Evolutionary conservation across 441 rosid species (phyloP).

Genomic region (Jatropha podagrica): DNA sequence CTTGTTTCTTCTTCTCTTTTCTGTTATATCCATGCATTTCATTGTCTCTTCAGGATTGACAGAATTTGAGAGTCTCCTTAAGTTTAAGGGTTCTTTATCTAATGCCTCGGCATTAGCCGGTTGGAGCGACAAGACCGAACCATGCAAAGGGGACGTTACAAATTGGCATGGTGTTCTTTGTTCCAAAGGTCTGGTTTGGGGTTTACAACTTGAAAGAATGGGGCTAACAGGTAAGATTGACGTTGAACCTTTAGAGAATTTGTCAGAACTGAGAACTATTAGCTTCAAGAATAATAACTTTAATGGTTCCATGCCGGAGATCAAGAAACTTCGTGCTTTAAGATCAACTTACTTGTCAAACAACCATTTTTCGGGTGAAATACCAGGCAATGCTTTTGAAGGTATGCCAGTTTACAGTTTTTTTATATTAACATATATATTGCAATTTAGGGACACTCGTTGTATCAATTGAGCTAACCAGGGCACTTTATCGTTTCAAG

Average conservation of each 20-base stretch:
- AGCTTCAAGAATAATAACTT: constrained; percentile 59
- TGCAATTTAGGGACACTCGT: no score
- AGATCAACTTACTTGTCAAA: constrained; percentile 56
- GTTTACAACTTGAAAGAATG: constrained; percentile 54
- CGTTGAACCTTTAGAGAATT: constrained; percentile 29
- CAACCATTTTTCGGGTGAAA: constrained; percentile 53
- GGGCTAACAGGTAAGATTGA: constrained; percentile 56
- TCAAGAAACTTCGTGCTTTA: constrained; percentile 46
- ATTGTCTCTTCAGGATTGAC: constrained; percentile 28
- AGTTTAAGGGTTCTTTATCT: constrained; percentile 51
- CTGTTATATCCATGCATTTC: constrained; percentile 9
- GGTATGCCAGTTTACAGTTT: constrained; percentile 30
- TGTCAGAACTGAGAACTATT: constrained; percentile 45
- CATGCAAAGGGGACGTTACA: constrained; percentile 35
- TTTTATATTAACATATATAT: no score
- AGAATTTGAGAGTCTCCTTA: constrained; percentile 47
- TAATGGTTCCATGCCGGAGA: constrained; percentile 48
- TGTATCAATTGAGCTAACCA: background rate
- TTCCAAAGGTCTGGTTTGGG: constrained; percentile 39
- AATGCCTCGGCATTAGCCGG: constrained; percentile 28
- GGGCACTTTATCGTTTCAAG: constrained; percentile 29
- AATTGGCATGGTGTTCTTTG: constrained; percentile 71
- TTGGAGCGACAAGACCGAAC: constrained; percentile 37
- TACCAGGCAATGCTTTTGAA: constrained; percentile 49
- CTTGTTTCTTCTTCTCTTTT: background rate